Evolutionary conservation across 306 rosid genomes (phyloP).

Genomic region (Alnus glutinosa): DNA sequence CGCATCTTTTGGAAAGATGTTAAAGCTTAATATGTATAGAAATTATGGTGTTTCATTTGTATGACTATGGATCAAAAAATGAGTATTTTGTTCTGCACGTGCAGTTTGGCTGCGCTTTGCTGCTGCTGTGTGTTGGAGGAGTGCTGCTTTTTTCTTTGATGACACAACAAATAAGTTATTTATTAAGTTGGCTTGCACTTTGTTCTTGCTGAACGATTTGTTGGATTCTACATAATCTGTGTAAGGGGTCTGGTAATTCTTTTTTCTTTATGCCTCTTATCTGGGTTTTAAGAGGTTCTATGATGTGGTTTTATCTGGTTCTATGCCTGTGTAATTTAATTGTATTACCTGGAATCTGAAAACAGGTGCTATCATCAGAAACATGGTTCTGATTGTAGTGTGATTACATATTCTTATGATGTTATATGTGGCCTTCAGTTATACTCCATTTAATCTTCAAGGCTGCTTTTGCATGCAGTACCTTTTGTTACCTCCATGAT

Average conservation of each 20-base stretch:
- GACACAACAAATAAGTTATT: conserved; percentile 20
- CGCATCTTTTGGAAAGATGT: conserved; percentile 3
- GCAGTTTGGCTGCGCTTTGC: conserved; percentile 83
- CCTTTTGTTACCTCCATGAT: neutral
- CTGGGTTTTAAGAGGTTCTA: conserved; percentile 27
- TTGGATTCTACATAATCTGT: conserved; percentile 26
- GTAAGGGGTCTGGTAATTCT: conserved; percentile 25
- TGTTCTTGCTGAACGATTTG: conserved; percentile 26
- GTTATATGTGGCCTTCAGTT: neutral
- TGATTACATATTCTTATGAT: conserved; percentile 14
- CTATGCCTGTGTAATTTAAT: conserved; percentile 4
- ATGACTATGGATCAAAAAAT: conserved; percentile 9
- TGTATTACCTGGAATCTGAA: conserved; percentile 21
- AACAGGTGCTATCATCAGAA: conserved; percentile 13
- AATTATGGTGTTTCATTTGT: neutral
- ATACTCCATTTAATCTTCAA: neutral
- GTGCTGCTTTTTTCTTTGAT: conserved; percentile 53
- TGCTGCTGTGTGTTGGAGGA: conserved; percentile 93
- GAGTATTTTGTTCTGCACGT: conserved; percentile 19
- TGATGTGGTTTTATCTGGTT: conserved; percentile 15
- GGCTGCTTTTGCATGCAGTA: neutral
- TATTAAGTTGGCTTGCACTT: conserved; percentile 30
- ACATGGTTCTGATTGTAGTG: conserved; percentile 6
- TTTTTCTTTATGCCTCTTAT: conserved; percentile 18
- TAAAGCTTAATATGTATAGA: conserved; percentile 6